Evolutionary conservation across 305 asterid species (phyloP), one percentile per base, ranked within the genome.

Genomic region (Nicotiana rustica): DNA sequence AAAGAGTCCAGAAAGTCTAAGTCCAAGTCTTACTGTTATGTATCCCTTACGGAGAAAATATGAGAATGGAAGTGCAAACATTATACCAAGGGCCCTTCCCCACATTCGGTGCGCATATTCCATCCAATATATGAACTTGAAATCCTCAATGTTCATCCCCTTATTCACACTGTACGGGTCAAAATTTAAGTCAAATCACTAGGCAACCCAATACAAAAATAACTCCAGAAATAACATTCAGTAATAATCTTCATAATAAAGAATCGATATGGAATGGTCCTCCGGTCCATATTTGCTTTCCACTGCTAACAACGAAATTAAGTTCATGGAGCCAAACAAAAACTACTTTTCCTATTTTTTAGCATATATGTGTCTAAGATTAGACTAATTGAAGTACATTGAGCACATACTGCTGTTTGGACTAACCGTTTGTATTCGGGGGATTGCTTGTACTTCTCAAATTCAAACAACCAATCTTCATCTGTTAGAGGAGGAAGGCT

Each of bases 21-120:
- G 84, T 67, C 97, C 99, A 82, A 96, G 89, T 81, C 77, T 90
- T 33, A 84, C 80, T 0, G 98, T 96, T 82, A 96, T 93, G 81
- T 96, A 96, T 76, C 98, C 97, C 86, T 94, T 96, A 15, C 96
- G 93, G 77, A 96, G 94, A 65, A 93, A 96, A 86, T 93, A 94
- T 3, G 99, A 94, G 87, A 96, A 96, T 77, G 98, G 99, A 66
- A 96, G 88, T 52, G 98, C 99, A 87, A 94, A 94, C 96, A 96
- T 93, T 87, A 96, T 66, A 79, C 97, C 98, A 70, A 96, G 85
- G 62, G 93, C 97, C 88, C 99, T 93, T 88, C 99, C 99, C 99
- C 99, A 96, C 98, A 93, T 96, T 59, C 99, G 96, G 82, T 96
- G 99, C 41, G 95, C 99, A 86, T 96, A 96, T 86, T 96, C 99